phyloP scores from a whole-genome alignment of 768 basidiomycete species.

The Imleria badia region DNA sequence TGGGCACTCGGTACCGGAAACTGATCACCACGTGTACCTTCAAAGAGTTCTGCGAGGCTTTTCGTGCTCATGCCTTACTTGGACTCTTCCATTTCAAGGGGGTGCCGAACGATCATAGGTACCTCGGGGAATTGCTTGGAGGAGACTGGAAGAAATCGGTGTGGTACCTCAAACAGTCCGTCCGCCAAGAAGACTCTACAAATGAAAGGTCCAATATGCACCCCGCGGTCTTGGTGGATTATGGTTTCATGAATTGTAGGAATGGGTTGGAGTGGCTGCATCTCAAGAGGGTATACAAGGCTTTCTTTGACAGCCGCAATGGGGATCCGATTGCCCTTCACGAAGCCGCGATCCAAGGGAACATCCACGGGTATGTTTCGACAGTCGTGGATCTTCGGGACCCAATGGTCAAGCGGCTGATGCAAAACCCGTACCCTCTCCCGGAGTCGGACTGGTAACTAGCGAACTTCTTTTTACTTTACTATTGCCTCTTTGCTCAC shows the following conservation, averaged over 20 bases:
- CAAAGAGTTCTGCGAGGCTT: slow-evolving; percentile 1
- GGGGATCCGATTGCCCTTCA: background rate
- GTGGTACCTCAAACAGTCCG: background rate
- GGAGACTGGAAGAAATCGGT: background rate
- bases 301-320: background rate
- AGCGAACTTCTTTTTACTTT: background rate
- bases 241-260: slow-evolving; percentile 2
- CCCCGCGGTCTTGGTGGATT: background rate
- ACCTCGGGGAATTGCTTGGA: background rate
- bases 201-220: background rate
- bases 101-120: background rate
- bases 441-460: background rate
- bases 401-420: background rate
- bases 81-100: background rate
- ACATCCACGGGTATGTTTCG: background rate
- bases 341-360: background rate
- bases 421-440: background rate
- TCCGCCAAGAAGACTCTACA: background rate
- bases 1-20: background rate
- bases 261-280: background rate
- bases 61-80: background rate
- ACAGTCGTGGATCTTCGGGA: background rate
- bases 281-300: background rate
- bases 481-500: background rate
- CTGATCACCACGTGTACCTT: background rate